Evolutionary conservation across 139 green algal species (phyloP), one percentile per base, ranked within the genome.

Genomic region (Zygnema cylindricum): DNA sequence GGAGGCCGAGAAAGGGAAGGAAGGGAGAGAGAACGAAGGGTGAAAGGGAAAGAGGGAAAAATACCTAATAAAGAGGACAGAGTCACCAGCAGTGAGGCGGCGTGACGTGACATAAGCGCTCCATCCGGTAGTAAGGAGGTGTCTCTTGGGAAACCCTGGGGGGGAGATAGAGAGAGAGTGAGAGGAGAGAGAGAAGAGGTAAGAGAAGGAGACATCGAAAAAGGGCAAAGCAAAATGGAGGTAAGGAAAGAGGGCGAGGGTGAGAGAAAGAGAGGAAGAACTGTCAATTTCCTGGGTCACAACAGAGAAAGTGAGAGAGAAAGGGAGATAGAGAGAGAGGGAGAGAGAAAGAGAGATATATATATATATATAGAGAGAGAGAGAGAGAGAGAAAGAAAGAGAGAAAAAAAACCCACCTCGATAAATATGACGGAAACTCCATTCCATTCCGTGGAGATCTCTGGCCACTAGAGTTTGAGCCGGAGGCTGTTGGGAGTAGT

Each of bases 51-150:
- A 78, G 71, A 16, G n/a, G 11, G 38, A 38, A 33, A n/a, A 83
- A 33, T 41, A 88, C 83, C 69, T 76, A 54, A 91, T 36, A 82
- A 91, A 91, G 43, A 91, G 33, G 30, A 91, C 63, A 41, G 85
- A n/a, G 71, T 91, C 84, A 32, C 86, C 86, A 73, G 86, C 86
- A 25, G 82, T 81, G 7, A 91, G 55, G 21, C 42, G 36, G 40
- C 82, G 86, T 1, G 86, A 69, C 32, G 36, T 88, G 25, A 85
- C 86, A 42, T 90, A 91, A 1, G 21, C 38, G 39, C 86, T 86
- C 86, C 86, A 91, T 16, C 86, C 86, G 30, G 86, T 91, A 1
- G 86, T 91, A 25, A 91, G 35, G 22, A 91, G 84, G 82, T 91
- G 86, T 32, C 86, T 69, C 82, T 89, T 88, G 30, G 86, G 86